phyloP scores from a whole-genome alignment of 306 rosid species.

The Casuarina equisetifolia region DNA sequence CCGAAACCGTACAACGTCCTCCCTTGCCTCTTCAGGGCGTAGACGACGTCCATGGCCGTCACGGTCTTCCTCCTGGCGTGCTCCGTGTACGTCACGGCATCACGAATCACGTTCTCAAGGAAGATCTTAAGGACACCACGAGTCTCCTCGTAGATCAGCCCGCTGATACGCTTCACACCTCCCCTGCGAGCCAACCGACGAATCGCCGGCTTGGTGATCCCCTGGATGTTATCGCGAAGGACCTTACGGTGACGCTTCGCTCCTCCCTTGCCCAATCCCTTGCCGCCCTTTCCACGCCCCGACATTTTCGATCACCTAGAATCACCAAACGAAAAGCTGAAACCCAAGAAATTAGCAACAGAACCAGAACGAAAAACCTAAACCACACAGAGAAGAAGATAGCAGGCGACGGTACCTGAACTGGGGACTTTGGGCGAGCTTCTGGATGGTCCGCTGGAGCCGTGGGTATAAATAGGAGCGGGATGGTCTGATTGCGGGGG shows the following conservation, averaged over 20 bases:
- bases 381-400: too few species aligned
- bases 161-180: slow-evolving; percentile 71
- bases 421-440: not conserved
- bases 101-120: slow-evolving; percentile 71
- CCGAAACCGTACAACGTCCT: slow-evolving; percentile 77
- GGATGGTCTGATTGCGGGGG: not conserved
- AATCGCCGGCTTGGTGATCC: slow-evolving; percentile 66
- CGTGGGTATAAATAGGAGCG: too few species aligned
- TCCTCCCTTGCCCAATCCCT: slow-evolving; percentile 76
- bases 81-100: slow-evolving; percentile 70
- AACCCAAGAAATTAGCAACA: not conserved
- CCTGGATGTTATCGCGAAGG: slow-evolving; percentile 63
- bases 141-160: slow-evolving; percentile 68
- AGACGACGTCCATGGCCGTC: slow-evolving; percentile 72
- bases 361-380: not conserved
- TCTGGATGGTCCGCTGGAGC: not conserved
- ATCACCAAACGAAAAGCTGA: not conserved
- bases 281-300: slow-evolving; percentile 74
- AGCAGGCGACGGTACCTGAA: not conserved
- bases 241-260: slow-evolving; percentile 77
- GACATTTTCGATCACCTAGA: slow-evolving; percentile 35
- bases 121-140: slow-evolving; percentile 69
- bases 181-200: slow-evolving; percentile 70
- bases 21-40: slow-evolving; percentile 69
- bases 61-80: slow-evolving; percentile 70